Percentiles rank a stretch among this genome's conserved stretches.
phyloP scores from a whole-genome alignment of 192 early-diverging fungal genomes.

The Backusella australiensis region DNA sequence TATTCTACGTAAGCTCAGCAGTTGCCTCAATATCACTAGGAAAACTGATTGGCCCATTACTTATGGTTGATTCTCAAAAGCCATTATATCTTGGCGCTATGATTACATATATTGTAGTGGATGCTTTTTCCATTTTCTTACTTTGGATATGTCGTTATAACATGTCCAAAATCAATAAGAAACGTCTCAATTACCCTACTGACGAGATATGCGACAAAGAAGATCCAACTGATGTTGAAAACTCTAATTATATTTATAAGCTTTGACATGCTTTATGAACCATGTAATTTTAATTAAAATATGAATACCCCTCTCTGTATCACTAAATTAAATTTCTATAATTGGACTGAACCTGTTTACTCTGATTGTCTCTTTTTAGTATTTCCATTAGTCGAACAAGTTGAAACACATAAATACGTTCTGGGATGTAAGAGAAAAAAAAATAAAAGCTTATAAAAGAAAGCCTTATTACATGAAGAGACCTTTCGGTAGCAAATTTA shows the following conservation, averaged over 20 bases:
- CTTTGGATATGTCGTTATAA: not conserved
- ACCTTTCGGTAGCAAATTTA: no score
- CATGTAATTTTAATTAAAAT: not conserved
- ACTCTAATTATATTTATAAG: no score
- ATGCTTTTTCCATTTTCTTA: constrained; percentile 6
- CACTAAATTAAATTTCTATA: no score
- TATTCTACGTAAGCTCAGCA: not conserved
- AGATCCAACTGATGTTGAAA: no score
- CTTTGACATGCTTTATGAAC: not conserved
- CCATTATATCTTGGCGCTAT: constrained; percentile 24
- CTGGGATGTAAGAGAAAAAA: no score
- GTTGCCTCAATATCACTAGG: constrained; percentile 7
- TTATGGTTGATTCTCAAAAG: constrained; percentile 20
- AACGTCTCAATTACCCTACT: not conserved
- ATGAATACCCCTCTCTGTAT: not conserved
- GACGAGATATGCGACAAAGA: not conserved
- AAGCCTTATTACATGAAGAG: no score
- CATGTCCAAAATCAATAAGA: constrained; percentile 9
- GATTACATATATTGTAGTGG: constrained; percentile 7
- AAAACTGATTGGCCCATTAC: constrained; percentile 14
- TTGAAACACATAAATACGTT: no score
- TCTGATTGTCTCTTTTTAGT: no score
- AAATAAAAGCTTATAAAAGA: no score
- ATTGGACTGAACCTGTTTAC: no score
- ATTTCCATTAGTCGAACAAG: no score